A percentile compares a stretch with the other conserved stretches of the same genome.
Evolutionary conservation across 305 asterid species (phyloP).

Genomic region (Striga hermonthica): DNA sequence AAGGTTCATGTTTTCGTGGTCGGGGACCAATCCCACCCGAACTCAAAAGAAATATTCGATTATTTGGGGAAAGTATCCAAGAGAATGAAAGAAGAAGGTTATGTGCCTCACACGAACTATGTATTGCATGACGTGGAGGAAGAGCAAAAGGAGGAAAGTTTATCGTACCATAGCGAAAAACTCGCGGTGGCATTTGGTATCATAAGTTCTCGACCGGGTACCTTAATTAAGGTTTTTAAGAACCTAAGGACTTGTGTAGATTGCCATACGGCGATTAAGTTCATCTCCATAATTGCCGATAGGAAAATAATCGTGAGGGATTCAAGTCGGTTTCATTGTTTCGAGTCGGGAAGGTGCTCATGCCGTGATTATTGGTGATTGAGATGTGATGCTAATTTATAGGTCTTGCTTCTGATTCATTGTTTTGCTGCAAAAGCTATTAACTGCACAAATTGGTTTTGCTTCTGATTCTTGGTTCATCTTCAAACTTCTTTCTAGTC

Average conservation of each 20-base stretch:
- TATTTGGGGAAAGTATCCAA: slow-evolving; percentile 49
- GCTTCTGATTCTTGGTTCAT: no score
- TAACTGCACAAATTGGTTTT: no score
- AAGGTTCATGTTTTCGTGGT: slow-evolving; percentile 55
- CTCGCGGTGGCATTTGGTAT: slow-evolving; percentile 79
- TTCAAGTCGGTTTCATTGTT: slow-evolving; percentile 68
- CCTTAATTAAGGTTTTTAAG: slow-evolving; percentile 71
- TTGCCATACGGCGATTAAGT: slow-evolving; percentile 74
- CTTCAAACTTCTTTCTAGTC: no score
- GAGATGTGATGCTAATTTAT: no score
- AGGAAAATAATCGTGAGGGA: slow-evolving; percentile 63
- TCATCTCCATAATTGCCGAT: slow-evolving; percentile 54
- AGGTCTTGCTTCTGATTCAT: no score
- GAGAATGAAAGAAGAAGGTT: slow-evolving; percentile 78
- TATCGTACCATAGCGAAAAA: slow-evolving; percentile 71
- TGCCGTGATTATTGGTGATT: slow-evolving; percentile 76
- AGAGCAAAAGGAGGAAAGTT: slow-evolving; percentile 72
- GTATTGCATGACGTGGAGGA: slow-evolving; percentile 86
- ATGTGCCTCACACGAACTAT: slow-evolving; percentile 53
- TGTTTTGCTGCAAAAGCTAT: no score
- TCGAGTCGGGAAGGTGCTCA: slow-evolving; percentile 64
- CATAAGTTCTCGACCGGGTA: slow-evolving; percentile 51
- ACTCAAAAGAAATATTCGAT: slow-evolving; percentile 46
- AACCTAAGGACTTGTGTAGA: slow-evolving; percentile 75
- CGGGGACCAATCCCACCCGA: slow-evolving; percentile 61